Evolutionary conservation across 208 protist genomes (phyloP).

Genomic region (Willaertia magna): DNA sequence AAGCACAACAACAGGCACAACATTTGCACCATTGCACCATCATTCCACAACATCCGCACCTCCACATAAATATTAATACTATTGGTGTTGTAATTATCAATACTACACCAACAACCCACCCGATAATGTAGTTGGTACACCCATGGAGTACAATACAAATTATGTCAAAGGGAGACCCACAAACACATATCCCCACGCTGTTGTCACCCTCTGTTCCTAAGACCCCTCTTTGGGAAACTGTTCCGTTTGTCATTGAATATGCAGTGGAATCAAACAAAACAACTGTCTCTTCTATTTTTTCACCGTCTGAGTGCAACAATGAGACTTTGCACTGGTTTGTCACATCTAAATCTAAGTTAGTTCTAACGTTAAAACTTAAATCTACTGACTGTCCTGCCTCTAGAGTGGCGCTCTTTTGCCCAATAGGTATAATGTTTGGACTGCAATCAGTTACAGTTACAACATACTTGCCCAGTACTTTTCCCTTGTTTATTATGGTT

Average conservation of each 20-base stretch:
- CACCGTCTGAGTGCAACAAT: not conserved
- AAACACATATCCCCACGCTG: not conserved
- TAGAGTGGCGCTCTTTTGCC: not conserved
- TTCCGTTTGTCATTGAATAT: not conserved
- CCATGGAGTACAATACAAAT: not conserved
- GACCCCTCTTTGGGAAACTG: not conserved
- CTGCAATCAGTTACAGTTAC: not conserved
- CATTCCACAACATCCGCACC: not conserved
- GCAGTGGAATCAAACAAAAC: not conserved
- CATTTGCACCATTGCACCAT: not conserved
- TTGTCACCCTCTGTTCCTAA: not conserved
- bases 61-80: not conserved
- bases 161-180: not conserved
- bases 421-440: not conserved
- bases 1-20: not conserved
- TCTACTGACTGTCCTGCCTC: not conserved
- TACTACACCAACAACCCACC: not conserved
- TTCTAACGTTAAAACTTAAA: not conserved
- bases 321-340: not conserved
- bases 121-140: not conserved
- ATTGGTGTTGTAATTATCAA: not conserved
- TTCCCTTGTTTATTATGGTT: not conserved
- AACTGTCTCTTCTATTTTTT: not conserved
- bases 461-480: not conserved
- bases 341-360: not conserved